phyloP scores from a whole-genome alignment of 352 stramenopile species.

The Phytophthora megakarya region DNA sequence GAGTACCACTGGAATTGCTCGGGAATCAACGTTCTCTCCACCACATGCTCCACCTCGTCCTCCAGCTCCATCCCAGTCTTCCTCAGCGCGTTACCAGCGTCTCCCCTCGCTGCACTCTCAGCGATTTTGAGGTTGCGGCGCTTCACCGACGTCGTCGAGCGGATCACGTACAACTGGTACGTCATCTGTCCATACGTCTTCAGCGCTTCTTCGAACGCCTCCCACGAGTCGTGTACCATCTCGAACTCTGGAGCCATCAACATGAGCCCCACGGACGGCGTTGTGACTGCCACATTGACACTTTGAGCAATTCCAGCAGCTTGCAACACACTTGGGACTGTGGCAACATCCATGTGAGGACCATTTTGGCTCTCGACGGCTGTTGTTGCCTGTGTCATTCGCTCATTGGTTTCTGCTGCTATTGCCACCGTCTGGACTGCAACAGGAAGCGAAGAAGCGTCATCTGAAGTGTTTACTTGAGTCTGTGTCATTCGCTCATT shows the following conservation, averaged over 20 bases:
- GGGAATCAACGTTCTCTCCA: slow-evolving; percentile 58
- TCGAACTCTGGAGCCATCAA: slow-evolving; percentile 54
- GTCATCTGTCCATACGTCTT: slow-evolving; percentile 64
- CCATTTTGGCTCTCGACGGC: no score
- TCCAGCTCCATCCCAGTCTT: slow-evolving; percentile 9
- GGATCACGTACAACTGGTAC: slow-evolving; percentile 79
- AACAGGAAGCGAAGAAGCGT: neutral
- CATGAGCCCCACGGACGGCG: slow-evolving; percentile 14
- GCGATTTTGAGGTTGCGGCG: slow-evolving; percentile 72
- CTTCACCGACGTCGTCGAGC: slow-evolving; percentile 77
- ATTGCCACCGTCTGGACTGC: neutral
- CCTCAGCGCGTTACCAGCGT: slow-evolving; percentile 7
- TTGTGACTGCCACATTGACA: neutral
- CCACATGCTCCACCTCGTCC: neutral
- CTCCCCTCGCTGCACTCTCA: slow-evolving; percentile 39
- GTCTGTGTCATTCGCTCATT: slow-evolving; percentile 5
- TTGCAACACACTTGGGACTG: neutral
- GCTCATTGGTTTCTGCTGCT: neutral
- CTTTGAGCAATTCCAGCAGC: neutral
- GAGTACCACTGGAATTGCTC: slow-evolving; percentile 77
- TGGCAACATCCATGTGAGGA: neutral
- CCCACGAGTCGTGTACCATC: slow-evolving; percentile 64
- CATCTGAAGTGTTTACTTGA: slow-evolving; percentile 1
- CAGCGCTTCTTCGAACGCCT: slow-evolving; percentile 62
- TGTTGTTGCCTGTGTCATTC: slow-evolving; percentile 13